A percentile compares a stretch with the other conserved stretches of the same genome.
These are phyloP conservation scores for Ascochyta koolunga DNA, from an alignment of 2,329 filamentous ascomycete genomes.

Conservation along the genomic window DNA sequence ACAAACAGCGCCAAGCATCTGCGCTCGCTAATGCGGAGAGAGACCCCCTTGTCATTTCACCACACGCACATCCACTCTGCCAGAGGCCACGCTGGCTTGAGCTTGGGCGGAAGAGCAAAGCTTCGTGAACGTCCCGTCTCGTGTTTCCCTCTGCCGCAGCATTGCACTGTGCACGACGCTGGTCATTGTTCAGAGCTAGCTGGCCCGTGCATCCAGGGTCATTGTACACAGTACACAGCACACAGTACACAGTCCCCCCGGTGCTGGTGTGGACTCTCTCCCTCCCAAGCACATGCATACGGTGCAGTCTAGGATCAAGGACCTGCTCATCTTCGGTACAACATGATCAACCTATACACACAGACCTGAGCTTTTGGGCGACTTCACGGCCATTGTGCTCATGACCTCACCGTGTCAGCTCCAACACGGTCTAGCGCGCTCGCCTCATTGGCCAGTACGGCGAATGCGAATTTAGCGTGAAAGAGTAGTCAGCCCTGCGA, in stretches of 20 bases:
- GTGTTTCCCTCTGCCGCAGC: neutral
- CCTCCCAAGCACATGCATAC: neutral
- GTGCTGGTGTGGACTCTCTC: neutral
- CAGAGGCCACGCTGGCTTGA: slow-evolving; percentile 35
- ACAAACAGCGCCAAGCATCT: slow-evolving; percentile 18
- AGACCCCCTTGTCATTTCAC: slow-evolving; percentile 7
- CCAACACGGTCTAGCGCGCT: neutral
- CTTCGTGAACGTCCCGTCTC: slow-evolving; percentile 9
- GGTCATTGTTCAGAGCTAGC: neutral
- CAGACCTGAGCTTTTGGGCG: neutral
- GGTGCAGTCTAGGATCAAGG: neutral
- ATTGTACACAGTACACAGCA: too few species aligned
- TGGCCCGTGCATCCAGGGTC: slow-evolving; percentile 5
- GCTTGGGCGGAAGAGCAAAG: neutral
- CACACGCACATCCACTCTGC: slow-evolving; percentile 8
- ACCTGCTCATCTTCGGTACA: neutral
- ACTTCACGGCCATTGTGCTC: neutral
- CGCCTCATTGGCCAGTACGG: slow-evolving; percentile 5
- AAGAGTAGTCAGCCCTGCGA: neutral
- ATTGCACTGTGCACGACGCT: too few species aligned
- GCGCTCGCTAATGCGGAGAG: slow-evolving; percentile 20
- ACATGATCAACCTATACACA: neutral
- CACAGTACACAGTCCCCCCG: neutral
- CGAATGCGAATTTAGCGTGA: slow-evolving; percentile 21
- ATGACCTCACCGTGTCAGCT: slow-evolving; percentile 1